These are phyloP conservation scores for Verticillium tricorpus DNA, from an alignment of 2,329 filamentous ascomycete genomes.

Conservation along the genomic window DNA sequence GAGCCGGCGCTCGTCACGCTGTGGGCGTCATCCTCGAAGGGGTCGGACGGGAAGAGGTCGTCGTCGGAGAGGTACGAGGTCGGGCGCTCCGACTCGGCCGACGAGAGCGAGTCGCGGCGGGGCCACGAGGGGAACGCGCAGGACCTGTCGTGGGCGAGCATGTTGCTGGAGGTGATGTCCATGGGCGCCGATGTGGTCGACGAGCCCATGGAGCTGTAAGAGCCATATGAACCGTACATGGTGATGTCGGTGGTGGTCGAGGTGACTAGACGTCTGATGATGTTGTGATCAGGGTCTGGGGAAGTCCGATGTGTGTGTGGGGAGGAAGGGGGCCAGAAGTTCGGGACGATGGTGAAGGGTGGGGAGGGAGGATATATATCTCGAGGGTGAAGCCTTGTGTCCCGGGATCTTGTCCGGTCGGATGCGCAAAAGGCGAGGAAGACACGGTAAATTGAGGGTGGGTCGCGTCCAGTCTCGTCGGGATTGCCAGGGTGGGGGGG, in stretches of 20 bases:
- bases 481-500: background rate
- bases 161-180: slow-evolving; percentile 38
- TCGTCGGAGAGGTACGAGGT: slow-evolving; percentile 60
- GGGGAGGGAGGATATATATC: background rate
- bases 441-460: background rate
- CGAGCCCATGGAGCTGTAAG: slow-evolving; percentile 44
- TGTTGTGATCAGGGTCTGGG: slow-evolving; percentile 3
- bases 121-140: slow-evolving; percentile 59
- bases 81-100: slow-evolving; percentile 37
- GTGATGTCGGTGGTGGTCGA: slow-evolving; percentile 14
- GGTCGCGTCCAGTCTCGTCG: background rate
- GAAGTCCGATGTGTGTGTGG: background rate
- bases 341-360: background rate
- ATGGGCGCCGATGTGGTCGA: slow-evolving; percentile 34
- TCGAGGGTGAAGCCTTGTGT: background rate
- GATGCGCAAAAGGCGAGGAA: background rate
- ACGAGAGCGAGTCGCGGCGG: slow-evolving; percentile 46
- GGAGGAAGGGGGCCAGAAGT: background rate
- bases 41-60: slow-evolving; percentile 52
- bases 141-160: slow-evolving; percentile 34
- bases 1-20: slow-evolving; percentile 39
- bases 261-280: slow-evolving; percentile 12
- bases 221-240: slow-evolving; percentile 49
- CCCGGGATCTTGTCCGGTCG: background rate
- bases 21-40: slow-evolving; percentile 45